A percentile compares a stretch with the other conserved stretches of the same genome.
These are phyloP conservation scores for Suillus alpinus DNA, from an alignment of 768 basidiomycete species.

Conservation along the genomic window DNA sequence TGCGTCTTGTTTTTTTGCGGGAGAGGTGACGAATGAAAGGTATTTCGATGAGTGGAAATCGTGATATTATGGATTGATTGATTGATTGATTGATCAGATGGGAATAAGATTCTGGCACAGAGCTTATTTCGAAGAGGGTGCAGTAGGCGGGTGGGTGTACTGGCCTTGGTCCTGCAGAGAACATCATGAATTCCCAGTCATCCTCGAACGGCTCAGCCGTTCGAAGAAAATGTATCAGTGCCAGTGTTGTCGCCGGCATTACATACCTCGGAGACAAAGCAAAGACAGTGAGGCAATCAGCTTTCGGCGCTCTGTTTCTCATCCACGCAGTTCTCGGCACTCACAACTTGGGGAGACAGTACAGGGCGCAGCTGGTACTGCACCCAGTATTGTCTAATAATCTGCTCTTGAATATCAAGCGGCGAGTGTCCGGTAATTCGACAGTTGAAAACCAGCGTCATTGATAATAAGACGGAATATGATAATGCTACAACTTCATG, in stretches of 20 bases:
- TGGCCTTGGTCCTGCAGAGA: too few species aligned
- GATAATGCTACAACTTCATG: not conserved
- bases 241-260: not conserved
- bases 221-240: not conserved
- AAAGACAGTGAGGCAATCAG: not conserved
- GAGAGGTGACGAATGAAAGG: too few species aligned
- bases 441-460: not conserved
- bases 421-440: not conserved
- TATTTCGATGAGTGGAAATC: too few species aligned
- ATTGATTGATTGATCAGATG: too few species aligned
- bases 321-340: not conserved
- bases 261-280: not conserved
- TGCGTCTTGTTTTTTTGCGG: too few species aligned
- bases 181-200: too few species aligned
- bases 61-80: too few species aligned
- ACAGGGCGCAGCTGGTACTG: not conserved
- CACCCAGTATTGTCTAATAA: not conserved
- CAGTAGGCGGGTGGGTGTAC: too few species aligned
- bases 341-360: not conserved
- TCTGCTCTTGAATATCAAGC: not conserved
- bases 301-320: not conserved
- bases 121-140: too few species aligned
- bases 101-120: too few species aligned
- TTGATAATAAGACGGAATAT: not conserved
- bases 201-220: not conserved